Evolutionary conservation across 2,329 filamentous ascomycete species (phyloP), one percentile per base, ranked within the genome.

Genomic region (Cephalotrichum gorgonifer): DNA sequence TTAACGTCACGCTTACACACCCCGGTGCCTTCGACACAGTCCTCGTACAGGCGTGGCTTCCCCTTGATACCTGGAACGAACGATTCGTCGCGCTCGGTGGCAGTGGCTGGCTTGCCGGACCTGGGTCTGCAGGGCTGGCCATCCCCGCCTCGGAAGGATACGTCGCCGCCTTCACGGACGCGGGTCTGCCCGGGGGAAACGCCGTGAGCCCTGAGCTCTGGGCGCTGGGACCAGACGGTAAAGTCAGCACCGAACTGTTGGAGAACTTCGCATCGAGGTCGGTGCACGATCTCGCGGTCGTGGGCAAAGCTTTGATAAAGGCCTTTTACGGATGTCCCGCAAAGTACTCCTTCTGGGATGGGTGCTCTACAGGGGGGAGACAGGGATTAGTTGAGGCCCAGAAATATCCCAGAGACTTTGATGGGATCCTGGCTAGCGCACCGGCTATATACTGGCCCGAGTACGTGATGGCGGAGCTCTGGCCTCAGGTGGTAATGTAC

Each of bases 351-450:
- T 82, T 81, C 59, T 81, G 73, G 51, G 56, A 73, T 2, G 79
- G 79, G 9, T 81, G 78, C 56, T 81, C 76, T 0, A 73, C 75
- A 0, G 79, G 79, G 6, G 78, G 79, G 1, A 66, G 78, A 0
- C 75, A 81, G 62, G 79, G 76, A 3, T 62, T 78, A 28, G 75
- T 74, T 48, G 69, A 70, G 5, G 71, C 74, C 0, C 70, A 81
- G 53, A 57, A 63, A 14, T 79, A 71, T 51, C 76, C 78, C 0
- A 62, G 71, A 0, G 76, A 80, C 51, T 81, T 79, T 48, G 75
- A 81, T 46, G 76, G 77, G 22, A 69, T 79, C 23, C 60, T 80
- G 1, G 76, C 74, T 2, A 71, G 73, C 3, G 56, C 58, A 12
- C 33, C 57, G 74, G 5, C 47, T n/a, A 17, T 20, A 5, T 39